Base-by-base conservation (phyloP, 2,329 filamentous ascomycete genomes). In the Nothopassalora personata region DNA sequence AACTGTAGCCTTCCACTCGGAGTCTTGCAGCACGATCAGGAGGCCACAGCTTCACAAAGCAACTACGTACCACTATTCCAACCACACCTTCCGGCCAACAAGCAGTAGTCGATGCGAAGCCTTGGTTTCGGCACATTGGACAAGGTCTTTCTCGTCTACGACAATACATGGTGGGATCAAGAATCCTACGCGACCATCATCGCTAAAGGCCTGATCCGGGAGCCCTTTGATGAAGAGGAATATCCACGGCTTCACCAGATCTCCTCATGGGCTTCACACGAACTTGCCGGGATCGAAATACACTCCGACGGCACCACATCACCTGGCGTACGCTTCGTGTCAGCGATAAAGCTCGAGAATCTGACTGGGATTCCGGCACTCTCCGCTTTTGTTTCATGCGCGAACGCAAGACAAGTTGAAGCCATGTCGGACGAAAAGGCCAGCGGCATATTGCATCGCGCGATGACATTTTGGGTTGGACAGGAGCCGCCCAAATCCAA, bases 71-170 rank as follows among this genome's bases (percentile, higher is more conserved):
- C 64, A 23, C 51, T 67, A 1, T 68, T 67, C 55, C 18, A 57
- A 30, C 65, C 66, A n/a, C 6, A 19, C 6, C 46, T 67, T 8
- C 64, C 66, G n/a, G 9, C 30, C 5, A 54, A 60, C 23, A 66
- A 64, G 53, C 52, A 46, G 23, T 39, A 61, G 33, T 60, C 64
- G 3, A 59, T 67, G 27, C 18, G 39, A 5, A 58, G 46, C 23
- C 59, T 68, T n/a, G 66, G 65, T 1, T 67, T 64, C 36, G 66
- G 66, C 28, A 67, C 64, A 5, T 58, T 68, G n/a, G 64, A 68
- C 53, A 68, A 68, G 56, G 60, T 68, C 30, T 57, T 68, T 36
- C 54, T 68, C 1, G 60, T 66, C 13, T 68, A 66, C 52, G n/a
- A 55, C 6, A 10, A 54, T 10, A 50, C 64, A 3, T 68, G 66